These are phyloP conservation scores for Murraya paniculata DNA, from an alignment of 345 rosid genomes.

Conservation along the genomic window DNA sequence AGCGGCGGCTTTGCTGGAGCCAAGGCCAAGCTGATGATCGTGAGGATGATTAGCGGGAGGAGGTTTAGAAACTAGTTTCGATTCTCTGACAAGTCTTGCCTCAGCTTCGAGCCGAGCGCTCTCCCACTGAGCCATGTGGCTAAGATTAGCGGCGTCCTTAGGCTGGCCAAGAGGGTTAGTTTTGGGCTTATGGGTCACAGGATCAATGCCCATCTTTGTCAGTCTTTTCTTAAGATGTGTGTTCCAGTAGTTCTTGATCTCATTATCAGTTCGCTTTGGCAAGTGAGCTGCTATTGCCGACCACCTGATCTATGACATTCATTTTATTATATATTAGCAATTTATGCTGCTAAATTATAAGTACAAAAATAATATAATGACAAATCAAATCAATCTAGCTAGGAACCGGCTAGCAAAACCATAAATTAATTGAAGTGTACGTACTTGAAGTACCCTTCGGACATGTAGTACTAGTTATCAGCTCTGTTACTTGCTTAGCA, in stretches of 20 bases:
- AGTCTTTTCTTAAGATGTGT: conserved; percentile 45
- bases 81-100: conserved; percentile 31
- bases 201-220: conserved; percentile 40
- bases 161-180: conserved; percentile 23
- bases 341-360: no score
- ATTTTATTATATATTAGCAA: no score
- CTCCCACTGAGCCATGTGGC: conserved; percentile 50
- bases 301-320: conserved; percentile 31
- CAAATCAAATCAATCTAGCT: no score
- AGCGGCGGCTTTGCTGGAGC: not conserved
- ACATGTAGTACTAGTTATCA: not conserved
- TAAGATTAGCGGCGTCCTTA: conserved; percentile 28
- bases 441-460: not conserved
- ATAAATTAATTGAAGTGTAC: no score
- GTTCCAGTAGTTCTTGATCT: conserved; percentile 56
- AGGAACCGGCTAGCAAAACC: no score
- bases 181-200: conserved; percentile 43
- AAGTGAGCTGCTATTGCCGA: conserved; percentile 45
- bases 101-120: conserved; percentile 43
- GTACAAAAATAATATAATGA: no score
- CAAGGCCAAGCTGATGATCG: no score
- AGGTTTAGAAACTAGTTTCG: conserved; percentile 21
- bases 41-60: conserved; percentile 9
- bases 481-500: no score
- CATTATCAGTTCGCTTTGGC: conserved; percentile 46